Percentiles rank a stretch among this genome's conserved stretches.
Evolutionary conservation across 768 basidiomycete species (phyloP).

Genomic region (Cystobasidium onofrii): DNA sequence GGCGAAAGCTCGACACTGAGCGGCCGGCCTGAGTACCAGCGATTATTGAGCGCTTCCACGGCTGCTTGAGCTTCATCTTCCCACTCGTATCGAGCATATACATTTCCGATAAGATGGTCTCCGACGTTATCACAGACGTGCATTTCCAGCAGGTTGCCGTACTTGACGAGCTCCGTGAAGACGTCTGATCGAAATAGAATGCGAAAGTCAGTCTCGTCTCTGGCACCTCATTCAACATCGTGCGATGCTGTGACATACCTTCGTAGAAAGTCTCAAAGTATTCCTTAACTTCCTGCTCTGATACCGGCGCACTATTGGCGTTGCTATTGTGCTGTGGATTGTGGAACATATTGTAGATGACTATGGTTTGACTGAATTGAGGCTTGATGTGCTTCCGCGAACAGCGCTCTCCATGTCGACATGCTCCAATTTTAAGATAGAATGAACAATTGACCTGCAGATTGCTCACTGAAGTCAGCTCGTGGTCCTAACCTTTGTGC

Average conservation of each 20-base stretch:
- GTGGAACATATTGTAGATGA: slow-evolving; percentile 94
- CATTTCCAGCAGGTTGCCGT: slow-evolving; percentile 87
- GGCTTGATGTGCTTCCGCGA: slow-evolving; percentile 97
- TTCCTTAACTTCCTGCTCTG: slow-evolving; percentile 57
- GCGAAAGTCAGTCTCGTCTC: neutral
- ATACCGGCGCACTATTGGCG: slow-evolving; percentile 55
- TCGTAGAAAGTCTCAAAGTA: slow-evolving; percentile 50
- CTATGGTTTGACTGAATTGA: slow-evolving; percentile 91
- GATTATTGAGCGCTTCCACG: slow-evolving; percentile 83
- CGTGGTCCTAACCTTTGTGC: neutral
- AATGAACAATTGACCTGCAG: slow-evolving; percentile 87
- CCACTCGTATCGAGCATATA: slow-evolving; percentile 97
- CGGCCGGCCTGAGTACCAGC: slow-evolving; percentile 96
- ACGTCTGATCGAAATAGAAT: slow-evolving; percentile 34
- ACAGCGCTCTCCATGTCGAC: slow-evolving; percentile 94
- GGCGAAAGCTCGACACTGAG: slow-evolving; percentile 95
- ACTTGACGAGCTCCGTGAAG: slow-evolving; percentile 70
- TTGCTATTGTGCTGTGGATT: slow-evolving; percentile 77
- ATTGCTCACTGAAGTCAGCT: neutral
- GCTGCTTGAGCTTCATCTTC: slow-evolving; percentile 93
- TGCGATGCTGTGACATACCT: neutral
- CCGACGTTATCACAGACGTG: slow-evolving; percentile 99
- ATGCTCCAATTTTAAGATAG: slow-evolving; percentile 99
- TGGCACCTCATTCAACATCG: neutral
- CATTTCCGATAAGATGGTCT: slow-evolving; percentile 97